These are phyloP conservation scores for Entomortierella beljakovae DNA, from an alignment of 192 early-diverging fungal genomes.

Conservation along the genomic window DNA sequence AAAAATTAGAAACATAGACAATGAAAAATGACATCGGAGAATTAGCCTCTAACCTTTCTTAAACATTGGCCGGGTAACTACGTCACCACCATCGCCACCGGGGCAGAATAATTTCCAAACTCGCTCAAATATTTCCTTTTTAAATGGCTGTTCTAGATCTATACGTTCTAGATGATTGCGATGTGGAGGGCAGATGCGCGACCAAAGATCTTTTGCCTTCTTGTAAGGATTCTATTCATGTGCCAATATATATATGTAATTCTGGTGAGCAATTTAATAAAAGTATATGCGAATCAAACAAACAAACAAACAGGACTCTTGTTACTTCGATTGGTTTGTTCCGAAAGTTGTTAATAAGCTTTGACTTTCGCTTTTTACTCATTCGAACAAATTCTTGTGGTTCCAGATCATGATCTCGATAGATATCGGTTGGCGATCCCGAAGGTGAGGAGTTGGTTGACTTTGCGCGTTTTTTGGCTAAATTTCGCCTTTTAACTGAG, in stretches of 20 bases:
- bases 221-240: constrained; percentile 37
- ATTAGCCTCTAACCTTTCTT: constrained; percentile 32
- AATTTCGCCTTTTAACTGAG: constrained; percentile 2
- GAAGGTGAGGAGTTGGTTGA: constrained; percentile 6
- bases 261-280: neutral
- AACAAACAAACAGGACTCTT: neutral
- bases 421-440: constrained; percentile 15
- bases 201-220: constrained; percentile 42
- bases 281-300: neutral
- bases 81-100: constrained; percentile 18
- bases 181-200: constrained; percentile 31
- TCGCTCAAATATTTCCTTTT: constrained; percentile 38
- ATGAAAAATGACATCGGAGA: too few species aligned
- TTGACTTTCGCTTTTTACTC: constrained; percentile 31
- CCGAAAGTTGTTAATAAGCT: constrained; percentile 30
- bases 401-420: constrained; percentile 31
- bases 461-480: neutral
- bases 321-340: constrained; percentile 49
- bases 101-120: constrained; percentile 44
- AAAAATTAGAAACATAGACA: too few species aligned
- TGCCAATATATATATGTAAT: neutral
- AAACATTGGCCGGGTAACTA: constrained; percentile 39
- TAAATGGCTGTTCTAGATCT: constrained; percentile 35
- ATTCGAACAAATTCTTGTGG: constrained; percentile 33
- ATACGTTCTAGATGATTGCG: constrained; percentile 25